Conservation (phyloP, 176 grass and related monocot species). For the Puya raimondii region DNA sequence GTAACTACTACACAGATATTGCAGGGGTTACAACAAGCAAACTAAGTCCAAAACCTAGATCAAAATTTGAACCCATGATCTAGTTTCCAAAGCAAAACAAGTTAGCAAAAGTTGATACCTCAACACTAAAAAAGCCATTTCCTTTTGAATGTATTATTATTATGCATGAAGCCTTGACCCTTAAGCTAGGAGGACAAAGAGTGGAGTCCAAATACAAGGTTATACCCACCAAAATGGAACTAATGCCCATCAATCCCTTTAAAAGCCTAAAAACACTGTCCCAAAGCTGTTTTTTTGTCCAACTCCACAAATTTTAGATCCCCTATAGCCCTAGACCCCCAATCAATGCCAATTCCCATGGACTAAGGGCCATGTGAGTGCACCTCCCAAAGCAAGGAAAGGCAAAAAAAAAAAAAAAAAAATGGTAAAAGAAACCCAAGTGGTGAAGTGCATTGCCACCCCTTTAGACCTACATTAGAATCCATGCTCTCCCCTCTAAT, state of each 20-base stretch:
- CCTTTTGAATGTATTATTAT: neutral
- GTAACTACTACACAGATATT: too few relatives aligned
- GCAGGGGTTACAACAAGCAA: too few relatives aligned
- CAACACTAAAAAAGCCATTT: too few relatives aligned
- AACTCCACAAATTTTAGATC: neutral
- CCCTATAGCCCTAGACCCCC: neutral
- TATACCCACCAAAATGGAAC: conserved; percentile 13
- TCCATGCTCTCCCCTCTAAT: neutral
- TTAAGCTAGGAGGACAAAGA: neutral
- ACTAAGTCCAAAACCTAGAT: too few relatives aligned
- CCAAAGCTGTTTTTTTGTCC: neutral
- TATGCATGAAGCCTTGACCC: neutral
- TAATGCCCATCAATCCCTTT: conserved; percentile 27
- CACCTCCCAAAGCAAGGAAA: neutral
- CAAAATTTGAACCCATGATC: too few relatives aligned
- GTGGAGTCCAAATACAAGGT: neutral
- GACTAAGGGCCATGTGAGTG: neutral
- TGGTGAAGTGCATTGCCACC: neutral
- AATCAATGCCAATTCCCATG: conserved; percentile 16
- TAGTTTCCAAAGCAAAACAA: too few relatives aligned
- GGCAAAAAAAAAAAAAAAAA: neutral
- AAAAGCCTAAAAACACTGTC: neutral
- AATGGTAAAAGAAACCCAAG: neutral
- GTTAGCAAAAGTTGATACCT: too few relatives aligned
- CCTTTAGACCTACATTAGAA: conserved; percentile 12